These are phyloP conservation scores for Polysphondylium violaceum DNA, from an alignment of 78 protist species.

Conservation along the genomic window DNA sequence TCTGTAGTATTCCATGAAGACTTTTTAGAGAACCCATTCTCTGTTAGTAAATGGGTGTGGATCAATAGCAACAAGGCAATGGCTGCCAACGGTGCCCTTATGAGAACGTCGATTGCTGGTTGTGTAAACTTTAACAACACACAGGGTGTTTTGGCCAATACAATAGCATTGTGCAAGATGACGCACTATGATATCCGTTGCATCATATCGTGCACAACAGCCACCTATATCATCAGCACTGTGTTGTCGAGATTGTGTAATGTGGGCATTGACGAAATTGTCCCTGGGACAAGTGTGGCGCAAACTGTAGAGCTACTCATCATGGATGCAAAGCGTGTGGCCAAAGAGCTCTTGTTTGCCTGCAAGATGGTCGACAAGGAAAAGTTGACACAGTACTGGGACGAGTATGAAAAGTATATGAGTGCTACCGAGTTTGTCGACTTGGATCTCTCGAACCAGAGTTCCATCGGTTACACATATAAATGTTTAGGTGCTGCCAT, in stretches of 20 bases:
- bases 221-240: neutral
- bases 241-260: neutral
- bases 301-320: neutral
- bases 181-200: slow-evolving; percentile 74
- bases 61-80: neutral
- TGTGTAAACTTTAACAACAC: slow-evolving; percentile 20
- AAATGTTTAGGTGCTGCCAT: slow-evolving; percentile 78
- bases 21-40: slow-evolving; percentile 21
- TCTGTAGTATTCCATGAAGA: slow-evolving; percentile 2
- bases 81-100: slow-evolving; percentile 85
- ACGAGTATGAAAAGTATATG: slow-evolving; percentile 1
- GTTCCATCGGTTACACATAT: slow-evolving; percentile 78
- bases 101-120: slow-evolving; percentile 82
- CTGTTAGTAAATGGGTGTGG: slow-evolving; percentile 65
- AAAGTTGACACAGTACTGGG: neutral
- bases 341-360: neutral
- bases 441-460: slow-evolving; percentile 38
- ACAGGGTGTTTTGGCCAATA: slow-evolving; percentile 31
- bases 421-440: slow-evolving; percentile 46
- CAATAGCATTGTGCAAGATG: slow-evolving; percentile 11
- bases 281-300: neutral
- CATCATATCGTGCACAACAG: slow-evolving; percentile 12
- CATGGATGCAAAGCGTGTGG: neutral
- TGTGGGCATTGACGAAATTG: no score
- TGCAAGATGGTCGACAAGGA: neutral